Evolutionary conservation across 2,329 filamentous ascomycete species (phyloP).

Genomic region (Calonectria henricotiae): DNA sequence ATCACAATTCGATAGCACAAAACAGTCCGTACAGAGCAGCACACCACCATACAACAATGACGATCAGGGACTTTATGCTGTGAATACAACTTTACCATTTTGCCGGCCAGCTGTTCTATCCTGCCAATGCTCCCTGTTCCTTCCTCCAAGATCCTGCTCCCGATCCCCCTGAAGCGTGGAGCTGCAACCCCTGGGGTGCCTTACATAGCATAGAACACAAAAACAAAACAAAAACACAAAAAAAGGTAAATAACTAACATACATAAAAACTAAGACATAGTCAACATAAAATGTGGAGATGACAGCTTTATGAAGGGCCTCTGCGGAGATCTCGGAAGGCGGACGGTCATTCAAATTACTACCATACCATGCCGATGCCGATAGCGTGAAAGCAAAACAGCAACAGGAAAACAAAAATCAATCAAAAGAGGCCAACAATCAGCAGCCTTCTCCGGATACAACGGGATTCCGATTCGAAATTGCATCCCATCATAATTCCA

Average conservation of each 20-base stretch:
- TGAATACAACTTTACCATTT: background rate
- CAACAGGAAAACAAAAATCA: background rate
- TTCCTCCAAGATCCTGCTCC: background rate
- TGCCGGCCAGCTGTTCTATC: slow-evolving; percentile 12
- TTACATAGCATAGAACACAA: slow-evolving; percentile 9
- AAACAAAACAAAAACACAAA: background rate
- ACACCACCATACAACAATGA: slow-evolving; percentile 17
- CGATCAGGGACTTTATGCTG: slow-evolving; percentile 14
- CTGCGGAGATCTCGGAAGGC: slow-evolving; percentile 25
- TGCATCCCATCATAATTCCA: slow-evolving; percentile 6
- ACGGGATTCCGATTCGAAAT: slow-evolving; percentile 24
- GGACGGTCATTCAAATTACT: background rate
- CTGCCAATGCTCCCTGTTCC: background rate
- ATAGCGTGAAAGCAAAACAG: background rate
- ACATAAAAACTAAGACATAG: slow-evolving; percentile 9
- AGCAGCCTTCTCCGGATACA: slow-evolving; percentile 20
- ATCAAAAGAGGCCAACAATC: background rate
- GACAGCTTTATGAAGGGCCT: slow-evolving; percentile 19
- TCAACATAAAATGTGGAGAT: slow-evolving; percentile 24
- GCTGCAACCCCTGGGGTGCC: slow-evolving; percentile 12
- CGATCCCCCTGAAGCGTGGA: slow-evolving; percentile 18
- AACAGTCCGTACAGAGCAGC: background rate
- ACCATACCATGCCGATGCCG: slow-evolving; percentile 18
- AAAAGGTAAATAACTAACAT: slow-evolving; percentile 18
- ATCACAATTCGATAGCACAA: slow-evolving; percentile 32